Evolutionary conservation across 345 rosid species (phyloP), one percentile per base, ranked within the genome.

Genomic region (Linum usitatissimum): DNA sequence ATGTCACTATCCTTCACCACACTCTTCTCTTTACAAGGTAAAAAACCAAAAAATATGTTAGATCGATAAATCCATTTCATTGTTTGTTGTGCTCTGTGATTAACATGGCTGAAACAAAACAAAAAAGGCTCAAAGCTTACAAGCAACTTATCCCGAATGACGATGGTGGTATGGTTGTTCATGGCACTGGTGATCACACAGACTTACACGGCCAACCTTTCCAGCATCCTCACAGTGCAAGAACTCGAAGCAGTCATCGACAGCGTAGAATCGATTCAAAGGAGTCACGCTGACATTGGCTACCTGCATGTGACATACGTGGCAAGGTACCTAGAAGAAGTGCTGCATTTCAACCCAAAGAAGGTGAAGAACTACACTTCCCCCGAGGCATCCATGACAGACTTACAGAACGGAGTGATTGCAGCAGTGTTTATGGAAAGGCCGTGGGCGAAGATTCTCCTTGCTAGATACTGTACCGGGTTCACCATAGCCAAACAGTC

Each of bases 121-220:
- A n/a, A n/a, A n/a, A n/a, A n/a, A 74, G 77, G 71, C 2, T 59
- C 40, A 42, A 66, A 20, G 56, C 40, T 74, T 14, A 65, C 59
- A 15, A 70, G 74, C 65, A 74, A 74, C 60, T 38, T 70, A n/a
- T 74, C 77, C 0, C 45, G 74, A 20, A 48, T 70, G 68, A n/a
- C 71, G 60, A 59, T 66, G 66, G 59, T 59, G 61, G 68, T 40
- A 8, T 73, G 71, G 77, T 23, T 73, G 21, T 73, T 57, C 45
- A 58, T 66, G 51, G 74, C 71, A 2, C 68, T 74, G 4, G 61
- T 67, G 10, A 56, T 66, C 48, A 64, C 56, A 7, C 74, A 64
- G 45, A 70, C 78, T 3, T 74, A 66, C 60, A 70, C 74, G 0
- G 71, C 78, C 0, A 66, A 59, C 34, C 69, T 70, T 2, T 30